Evolutionary conservation across 1,284 basidiomycete genomes (phyloP), one percentile per base, ranked within the genome.

Genomic region (Leccinum proliferum): DNA sequence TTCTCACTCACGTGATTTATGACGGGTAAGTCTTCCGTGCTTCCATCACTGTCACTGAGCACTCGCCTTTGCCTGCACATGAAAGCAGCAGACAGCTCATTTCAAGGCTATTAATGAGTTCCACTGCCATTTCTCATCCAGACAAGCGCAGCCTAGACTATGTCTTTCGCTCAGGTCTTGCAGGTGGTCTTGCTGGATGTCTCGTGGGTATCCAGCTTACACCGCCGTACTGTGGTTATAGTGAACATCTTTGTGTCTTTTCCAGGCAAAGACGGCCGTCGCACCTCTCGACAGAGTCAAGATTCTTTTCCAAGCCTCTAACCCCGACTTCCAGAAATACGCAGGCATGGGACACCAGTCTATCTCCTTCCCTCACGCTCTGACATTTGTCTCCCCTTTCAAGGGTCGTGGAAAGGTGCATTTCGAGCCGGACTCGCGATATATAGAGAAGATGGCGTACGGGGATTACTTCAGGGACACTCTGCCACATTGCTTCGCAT

Each of bases 251-350:
- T 58, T 18, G 59, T 63, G 29, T 58, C 18, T 32, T 21, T 57
- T 32, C 5, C 62, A 96, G 93, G 96, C 96, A 58, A 99, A 99
- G 78, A 96, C 97, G 8, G 90, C 92, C 21, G 95, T 99, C 61
- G 97, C 97, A 25, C 97, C 97, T 1, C 83, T 99, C 34, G 97
- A 99, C 75, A 84, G 97, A 69, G 96, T 99, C 71, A 99, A 99
- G 81, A 99, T 99, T 69, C 85, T 99, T 60, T 98, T 99, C 74
- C 97, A 99, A 75, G 94, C 97, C 1, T 94, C 93, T 9, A 97
- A 97, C 75, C 92, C 93, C 2, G 96, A 98, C 66, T 99, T 93
- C 72, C 84, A 86, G 72, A 92, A 96, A 76, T 99, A 96, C 79
- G 87, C 94, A 65, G 96, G 95, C 91, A 67, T 59, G 81, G 68